phyloP scores from a whole-genome alignment of 768 basidiomycete genomes.

The Leccinum incarnatum region DNA sequence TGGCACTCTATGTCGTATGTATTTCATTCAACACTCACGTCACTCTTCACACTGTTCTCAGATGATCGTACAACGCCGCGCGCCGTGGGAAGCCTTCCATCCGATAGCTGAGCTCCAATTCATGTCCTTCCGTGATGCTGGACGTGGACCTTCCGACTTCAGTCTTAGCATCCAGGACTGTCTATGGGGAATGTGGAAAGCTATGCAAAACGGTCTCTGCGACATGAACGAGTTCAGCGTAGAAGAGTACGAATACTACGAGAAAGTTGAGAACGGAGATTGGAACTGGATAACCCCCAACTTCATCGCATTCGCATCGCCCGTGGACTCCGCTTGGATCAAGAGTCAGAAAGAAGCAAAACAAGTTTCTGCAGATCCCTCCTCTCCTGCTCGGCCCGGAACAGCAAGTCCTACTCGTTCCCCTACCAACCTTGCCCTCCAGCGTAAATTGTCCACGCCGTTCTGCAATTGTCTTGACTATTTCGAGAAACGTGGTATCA shows the following conservation, averaged over 20 bases:
- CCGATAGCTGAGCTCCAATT: constrained; percentile 91
- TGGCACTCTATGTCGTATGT: constrained; percentile 89
- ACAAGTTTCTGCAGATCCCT: constrained; percentile 30
- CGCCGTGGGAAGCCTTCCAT: constrained; percentile 94
- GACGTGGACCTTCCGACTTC: constrained; percentile 88
- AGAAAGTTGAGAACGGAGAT: constrained; percentile 93
- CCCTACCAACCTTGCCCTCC: constrained; percentile 54
- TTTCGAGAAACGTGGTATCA: constrained; percentile 84
- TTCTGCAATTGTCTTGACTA: constrained; percentile 92
- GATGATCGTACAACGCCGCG: constrained; percentile 90
- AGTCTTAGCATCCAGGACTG: constrained; percentile 93
- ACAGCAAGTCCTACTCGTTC: constrained; percentile 24
- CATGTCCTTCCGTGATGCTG: constrained; percentile 95
- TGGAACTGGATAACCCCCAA: constrained; percentile 95
- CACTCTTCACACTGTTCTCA: constrained; percentile 34
- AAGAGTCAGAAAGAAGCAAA: constrained; percentile 70
- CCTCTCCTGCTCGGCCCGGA: constrained; percentile 29
- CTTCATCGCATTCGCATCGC: constrained; percentile 93
- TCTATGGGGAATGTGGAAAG: constrained; percentile 84
- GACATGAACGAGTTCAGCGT: constrained; percentile 94
- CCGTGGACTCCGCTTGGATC: constrained; percentile 77
- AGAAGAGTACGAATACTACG: constrained; percentile 91
- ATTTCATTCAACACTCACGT: constrained; percentile 1
- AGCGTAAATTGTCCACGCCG: constrained; percentile 73
- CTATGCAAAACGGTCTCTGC: constrained; percentile 87